phyloP scores from a whole-genome alignment of 139 green algal species.

The Chlorella vulgaris region DNA sequence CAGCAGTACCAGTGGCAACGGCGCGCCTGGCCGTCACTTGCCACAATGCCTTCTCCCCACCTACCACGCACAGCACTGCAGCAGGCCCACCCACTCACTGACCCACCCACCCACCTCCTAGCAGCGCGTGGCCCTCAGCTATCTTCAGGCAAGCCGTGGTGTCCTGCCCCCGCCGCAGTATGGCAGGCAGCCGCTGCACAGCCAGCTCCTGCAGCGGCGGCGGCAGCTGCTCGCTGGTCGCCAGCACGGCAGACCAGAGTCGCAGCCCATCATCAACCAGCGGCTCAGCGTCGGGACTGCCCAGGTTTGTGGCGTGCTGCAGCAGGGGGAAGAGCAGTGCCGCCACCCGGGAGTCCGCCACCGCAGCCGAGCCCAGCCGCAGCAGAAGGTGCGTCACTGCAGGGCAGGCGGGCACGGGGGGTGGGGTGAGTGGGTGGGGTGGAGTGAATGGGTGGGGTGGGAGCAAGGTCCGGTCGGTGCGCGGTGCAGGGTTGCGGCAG shows the following conservation, averaged over 20 bases:
- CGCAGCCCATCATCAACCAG: constrained; percentile 67
- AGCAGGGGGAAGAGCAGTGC: constrained; percentile 73
- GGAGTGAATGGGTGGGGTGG: not conserved
- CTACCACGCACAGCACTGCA: too few species aligned
- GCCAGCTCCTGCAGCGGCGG: constrained; percentile 58
- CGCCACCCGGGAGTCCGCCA: constrained; percentile 50
- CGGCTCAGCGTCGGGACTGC: constrained; percentile 54
- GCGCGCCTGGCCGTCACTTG: too few species aligned
- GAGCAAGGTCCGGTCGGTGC: not conserved
- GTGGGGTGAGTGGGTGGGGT: not conserved
- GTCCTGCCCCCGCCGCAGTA: constrained; percentile 64
- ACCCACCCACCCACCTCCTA: constrained; percentile 45
- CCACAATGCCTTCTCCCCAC: too few species aligned
- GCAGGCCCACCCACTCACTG: too few species aligned
- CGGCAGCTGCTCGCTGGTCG: constrained; percentile 29
- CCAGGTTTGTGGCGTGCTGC: constrained; percentile 53
- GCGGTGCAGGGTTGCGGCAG: not conserved
- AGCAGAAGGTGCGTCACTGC: constrained; percentile 69
- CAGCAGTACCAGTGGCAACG: too few species aligned
- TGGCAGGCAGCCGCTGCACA: constrained; percentile 47
- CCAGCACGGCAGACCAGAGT: constrained; percentile 43
- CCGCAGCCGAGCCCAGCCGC: constrained; percentile 57
- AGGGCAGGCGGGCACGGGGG: not conserved
- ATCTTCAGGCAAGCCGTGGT: constrained; percentile 57
- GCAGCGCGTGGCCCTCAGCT: constrained; percentile 69